Conservation (phyloP, 441 rosid species). For the Manihot esculenta region DNA sequence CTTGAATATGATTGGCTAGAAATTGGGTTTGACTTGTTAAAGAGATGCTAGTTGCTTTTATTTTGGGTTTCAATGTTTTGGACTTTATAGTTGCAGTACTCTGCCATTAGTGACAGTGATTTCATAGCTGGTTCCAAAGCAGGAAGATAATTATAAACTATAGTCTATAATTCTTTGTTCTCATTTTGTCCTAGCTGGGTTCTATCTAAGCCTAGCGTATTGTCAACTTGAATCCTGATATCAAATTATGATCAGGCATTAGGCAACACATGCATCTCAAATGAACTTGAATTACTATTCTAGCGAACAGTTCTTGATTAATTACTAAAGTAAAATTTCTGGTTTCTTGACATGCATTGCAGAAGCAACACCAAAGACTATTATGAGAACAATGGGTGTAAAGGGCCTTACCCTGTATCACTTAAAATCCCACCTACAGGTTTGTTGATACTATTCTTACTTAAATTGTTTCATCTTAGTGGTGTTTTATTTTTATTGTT, state of each 20-base stretch:
- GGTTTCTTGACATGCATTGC: constrained; percentile 29
- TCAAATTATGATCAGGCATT: neutral
- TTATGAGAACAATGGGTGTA: constrained; percentile 95
- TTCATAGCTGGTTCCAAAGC: neutral
- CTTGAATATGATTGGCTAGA: neutral
- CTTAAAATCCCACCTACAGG: constrained; percentile 96
- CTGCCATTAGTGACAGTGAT: neutral
- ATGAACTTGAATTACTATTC: neutral
- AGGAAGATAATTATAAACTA: neutral
- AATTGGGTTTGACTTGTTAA: neutral
- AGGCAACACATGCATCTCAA: neutral
- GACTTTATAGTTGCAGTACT: neutral
- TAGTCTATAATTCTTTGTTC: neutral
- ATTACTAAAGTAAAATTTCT: neutral
- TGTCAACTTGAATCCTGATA: neutral
- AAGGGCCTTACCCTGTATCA: constrained; percentile 96
- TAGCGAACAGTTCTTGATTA: neutral
- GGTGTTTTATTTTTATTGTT: neutral
- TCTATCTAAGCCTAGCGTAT: neutral
- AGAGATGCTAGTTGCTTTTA: neutral
- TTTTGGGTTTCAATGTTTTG: neutral
- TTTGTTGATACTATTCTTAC: constrained; percentile 27
- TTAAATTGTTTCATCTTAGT: neutral
- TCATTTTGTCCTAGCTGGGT: neutral
- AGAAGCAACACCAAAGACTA: constrained; percentile 96